Percentiles rank a stretch among this genome's conserved stretches.
These are phyloP conservation scores for Trichophyton rubrum DNA, from an alignment of 2,329 filamentous ascomycete species.

Conservation along the genomic window DNA sequence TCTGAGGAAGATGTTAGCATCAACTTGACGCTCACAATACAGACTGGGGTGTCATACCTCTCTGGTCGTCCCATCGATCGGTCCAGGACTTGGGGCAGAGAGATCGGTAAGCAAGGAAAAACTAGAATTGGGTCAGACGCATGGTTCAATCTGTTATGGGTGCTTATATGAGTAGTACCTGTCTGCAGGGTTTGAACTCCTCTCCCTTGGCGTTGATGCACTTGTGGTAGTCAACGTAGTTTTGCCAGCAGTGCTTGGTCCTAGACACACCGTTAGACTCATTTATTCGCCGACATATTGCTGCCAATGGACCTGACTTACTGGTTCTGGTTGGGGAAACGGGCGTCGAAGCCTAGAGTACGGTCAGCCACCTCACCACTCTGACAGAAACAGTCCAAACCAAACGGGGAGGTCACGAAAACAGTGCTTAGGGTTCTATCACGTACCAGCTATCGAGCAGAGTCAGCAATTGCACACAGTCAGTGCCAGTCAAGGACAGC, in stretches of 20 bases:
- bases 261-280: slow-evolving; percentile 19
- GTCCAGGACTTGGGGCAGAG: slow-evolving; percentile 94
- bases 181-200: slow-evolving; percentile 91
- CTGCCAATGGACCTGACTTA: slow-evolving; percentile 20
- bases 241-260: slow-evolving; percentile 99
- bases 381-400: neutral
- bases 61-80: slow-evolving; percentile 91
- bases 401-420: neutral
- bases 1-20: slow-evolving; percentile 26
- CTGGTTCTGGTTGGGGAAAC: slow-evolving; percentile 91
- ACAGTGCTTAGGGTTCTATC: neutral
- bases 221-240: slow-evolving; percentile 99
- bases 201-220: slow-evolving; percentile 97
- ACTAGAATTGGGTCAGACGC: slow-evolving; percentile 43
- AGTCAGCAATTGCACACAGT: slow-evolving; percentile 13
- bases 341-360: slow-evolving; percentile 80
- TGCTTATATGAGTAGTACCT: slow-evolving; percentile 49
- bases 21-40: neutral
- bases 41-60: slow-evolving; percentile 52
- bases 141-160: neutral
- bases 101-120: slow-evolving; percentile 91
- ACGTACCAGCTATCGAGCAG: slow-evolving; percentile 38
- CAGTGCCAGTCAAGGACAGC: neutral
- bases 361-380: neutral
- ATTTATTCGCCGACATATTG: neutral